These are phyloP conservation scores for Skeletonema costatum DNA, from an alignment of 108 stramenopile genomes.

Conservation along the genomic window DNA sequence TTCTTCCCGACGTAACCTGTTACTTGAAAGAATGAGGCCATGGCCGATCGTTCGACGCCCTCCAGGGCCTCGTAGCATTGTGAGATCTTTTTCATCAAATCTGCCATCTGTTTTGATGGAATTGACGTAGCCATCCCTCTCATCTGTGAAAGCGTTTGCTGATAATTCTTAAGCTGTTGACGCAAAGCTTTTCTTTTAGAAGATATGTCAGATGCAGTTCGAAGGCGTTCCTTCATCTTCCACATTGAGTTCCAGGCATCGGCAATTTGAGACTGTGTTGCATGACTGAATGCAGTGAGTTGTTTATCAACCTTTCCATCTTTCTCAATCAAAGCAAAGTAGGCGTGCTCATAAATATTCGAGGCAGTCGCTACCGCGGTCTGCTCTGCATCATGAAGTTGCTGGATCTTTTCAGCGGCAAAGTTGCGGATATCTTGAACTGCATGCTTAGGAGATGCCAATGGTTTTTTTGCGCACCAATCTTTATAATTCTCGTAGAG, in stretches of 20 bases:
- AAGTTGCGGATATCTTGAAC: conserved; percentile 72
- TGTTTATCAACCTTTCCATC: conserved; percentile 77
- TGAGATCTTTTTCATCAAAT: conserved; percentile 82
- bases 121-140: conserved; percentile 70
- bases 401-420: conserved; percentile 65
- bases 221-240: conserved; percentile 74
- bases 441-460: not conserved
- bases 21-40: conserved; percentile 66
- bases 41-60: conserved; percentile 60
- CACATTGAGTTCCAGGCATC: conserved; percentile 85
- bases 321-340: conserved; percentile 70
- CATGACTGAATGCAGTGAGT: conserved; percentile 67
- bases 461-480: conserved; percentile 65
- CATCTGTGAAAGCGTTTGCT: conserved; percentile 70
- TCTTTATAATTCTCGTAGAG: conserved; percentile 78
- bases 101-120: conserved; percentile 84
- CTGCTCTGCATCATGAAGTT: conserved; percentile 63
- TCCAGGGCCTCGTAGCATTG: conserved; percentile 81
- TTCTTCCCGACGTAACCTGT: conserved; percentile 62
- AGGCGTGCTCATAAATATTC: conserved; percentile 54
- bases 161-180: conserved; percentile 77
- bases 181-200: conserved; percentile 55
- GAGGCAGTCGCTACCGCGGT: conserved; percentile 69
- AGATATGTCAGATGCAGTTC: conserved; percentile 75
- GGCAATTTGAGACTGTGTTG: conserved; percentile 65